Base-by-base conservation (phyloP, 2,329 filamentous ascomycete genomes). In the Penicillium griseofulvum region DNA sequence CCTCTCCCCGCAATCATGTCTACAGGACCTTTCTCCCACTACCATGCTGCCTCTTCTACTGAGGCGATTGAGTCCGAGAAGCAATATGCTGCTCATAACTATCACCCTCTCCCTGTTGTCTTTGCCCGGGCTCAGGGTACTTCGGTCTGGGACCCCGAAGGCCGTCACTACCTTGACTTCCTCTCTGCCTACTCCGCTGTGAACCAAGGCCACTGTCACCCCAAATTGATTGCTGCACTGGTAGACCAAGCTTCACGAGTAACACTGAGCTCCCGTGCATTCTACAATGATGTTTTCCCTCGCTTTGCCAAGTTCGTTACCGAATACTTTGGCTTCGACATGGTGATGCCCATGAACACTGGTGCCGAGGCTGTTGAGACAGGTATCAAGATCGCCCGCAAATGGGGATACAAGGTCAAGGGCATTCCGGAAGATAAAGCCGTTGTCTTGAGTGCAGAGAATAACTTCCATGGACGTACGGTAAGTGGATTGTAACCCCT, bases 351-450 rank as follows among this genome's bases (percentile, higher is more conserved):
- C 62, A 97, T 97, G 92, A 97, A 97, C 80, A 97, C 93, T 2
- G 93, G 93, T 56, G 93, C 93, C 22, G 93, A 97, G 78, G 93
- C 93, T 9, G 91, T 96, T 34, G 93, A 97, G 82, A 97, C 93
- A 0, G 92, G 89, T 12, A 87, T 97, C 78, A 97, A 97, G 82
- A 87, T 97, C 76, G 93, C 93, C 56, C 84, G 93, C 63, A 97
- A 97, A 78, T 97, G 93, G 93, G 92, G 91, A 5, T 97, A 97
- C 82, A 97, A 96, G 79, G 86, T 90, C 72, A 97, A 97, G 83
- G 87, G 87, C 22, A 93, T 97, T 59, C 87, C 90, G 6, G 81
- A 90, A 73, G 87, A 88, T 71, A 85, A 94, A 80, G 93, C 93
- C 9, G 75, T 94, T 61, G 84, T 97, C 36, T 89, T 97, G 72